Evolutionary conservation across 164 flowering plant species (phyloP).

Genomic region (Cinnamomum micranthum): DNA sequence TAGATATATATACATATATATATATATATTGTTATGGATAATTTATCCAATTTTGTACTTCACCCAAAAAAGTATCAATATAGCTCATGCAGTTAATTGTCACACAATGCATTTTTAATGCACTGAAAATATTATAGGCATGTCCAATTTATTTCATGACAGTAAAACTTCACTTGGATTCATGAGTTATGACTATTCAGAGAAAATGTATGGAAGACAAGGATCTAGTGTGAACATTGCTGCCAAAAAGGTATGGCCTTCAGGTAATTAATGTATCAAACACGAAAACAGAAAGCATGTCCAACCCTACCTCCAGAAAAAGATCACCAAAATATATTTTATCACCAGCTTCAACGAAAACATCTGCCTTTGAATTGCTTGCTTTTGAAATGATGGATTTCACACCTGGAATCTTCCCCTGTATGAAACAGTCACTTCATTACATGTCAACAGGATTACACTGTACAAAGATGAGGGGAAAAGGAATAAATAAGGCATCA

Average conservation of each 20-base stretch:
- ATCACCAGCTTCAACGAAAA: conserved; percentile 68
- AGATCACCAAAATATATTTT: conserved; percentile 71
- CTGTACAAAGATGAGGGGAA: not conserved
- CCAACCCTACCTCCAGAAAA: conserved; percentile 66
- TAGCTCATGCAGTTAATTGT: not conserved
- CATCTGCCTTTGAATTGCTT: conserved; percentile 78
- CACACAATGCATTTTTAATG: not conserved
- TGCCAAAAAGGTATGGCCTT: not conserved
- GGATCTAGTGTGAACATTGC: not conserved
- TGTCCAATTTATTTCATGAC: not conserved
- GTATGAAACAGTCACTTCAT: conserved; percentile 14
- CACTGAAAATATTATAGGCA: not conserved
- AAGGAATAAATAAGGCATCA: not conserved
- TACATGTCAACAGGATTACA: not conserved
- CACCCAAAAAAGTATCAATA: not conserved
- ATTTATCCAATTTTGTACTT: not conserved
- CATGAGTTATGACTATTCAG: not conserved
- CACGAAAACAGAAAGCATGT: not conserved
- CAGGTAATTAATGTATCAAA: not conserved
- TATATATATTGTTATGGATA: too few species aligned
- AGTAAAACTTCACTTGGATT: not conserved
- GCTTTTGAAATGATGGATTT: conserved; percentile 86
- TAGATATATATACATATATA: too few species aligned
- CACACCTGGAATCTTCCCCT: conserved; percentile 68
- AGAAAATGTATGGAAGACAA: not conserved